Percentiles rank a stretch among this genome's conserved stretches.
phyloP scores from a whole-genome alignment of 2,329 filamentous ascomycete genomes.

The Aspergillus sp. region DNA sequence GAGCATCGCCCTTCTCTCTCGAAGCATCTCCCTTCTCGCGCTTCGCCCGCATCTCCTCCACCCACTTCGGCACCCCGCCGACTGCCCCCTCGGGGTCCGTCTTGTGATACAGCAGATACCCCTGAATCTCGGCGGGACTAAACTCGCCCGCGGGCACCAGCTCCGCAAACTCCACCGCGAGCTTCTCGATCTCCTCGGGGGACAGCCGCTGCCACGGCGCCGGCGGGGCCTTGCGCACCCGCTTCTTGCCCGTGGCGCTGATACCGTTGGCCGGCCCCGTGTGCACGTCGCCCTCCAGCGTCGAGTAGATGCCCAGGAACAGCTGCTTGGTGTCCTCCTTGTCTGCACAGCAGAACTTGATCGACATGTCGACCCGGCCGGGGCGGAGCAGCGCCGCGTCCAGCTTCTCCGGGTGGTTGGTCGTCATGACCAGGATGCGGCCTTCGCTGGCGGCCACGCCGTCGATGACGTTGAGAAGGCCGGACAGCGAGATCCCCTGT shows the following conservation, averaged over 20 bases:
- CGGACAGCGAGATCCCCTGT: constrained; percentile 61
- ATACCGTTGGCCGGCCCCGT: background rate
- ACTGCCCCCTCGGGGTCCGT: constrained; percentile 31
- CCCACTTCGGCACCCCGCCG: constrained; percentile 30
- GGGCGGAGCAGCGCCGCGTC: constrained; percentile 65
- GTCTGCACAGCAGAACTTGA: constrained; percentile 53
- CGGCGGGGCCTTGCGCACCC: background rate
- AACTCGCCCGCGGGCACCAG: constrained; percentile 33
- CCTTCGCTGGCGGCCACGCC: constrained; percentile 69
- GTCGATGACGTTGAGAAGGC: constrained; percentile 68
- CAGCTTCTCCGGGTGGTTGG: constrained; percentile 64
- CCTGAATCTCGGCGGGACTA: constrained; percentile 43
- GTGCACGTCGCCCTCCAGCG: constrained; percentile 29
- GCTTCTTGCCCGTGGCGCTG: background rate
- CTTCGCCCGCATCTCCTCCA: constrained; percentile 23
- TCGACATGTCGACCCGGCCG: constrained; percentile 64
- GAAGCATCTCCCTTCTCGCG: constrained; percentile 11
- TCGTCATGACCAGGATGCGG: constrained; percentile 71
- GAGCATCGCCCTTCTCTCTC: background rate
- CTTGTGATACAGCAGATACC: constrained; percentile 39
- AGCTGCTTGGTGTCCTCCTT: constrained; percentile 37
- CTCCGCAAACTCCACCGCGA: constrained; percentile 33
- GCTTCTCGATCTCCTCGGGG: constrained; percentile 16
- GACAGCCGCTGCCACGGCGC: constrained; percentile 12
- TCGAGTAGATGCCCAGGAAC: constrained; percentile 39